A percentile compares a stretch with the other conserved stretches of the same genome.
These are phyloP conservation scores for Phytopythium boreale DNA, from an alignment of 352 stramenopile species.

Conservation along the genomic window DNA sequence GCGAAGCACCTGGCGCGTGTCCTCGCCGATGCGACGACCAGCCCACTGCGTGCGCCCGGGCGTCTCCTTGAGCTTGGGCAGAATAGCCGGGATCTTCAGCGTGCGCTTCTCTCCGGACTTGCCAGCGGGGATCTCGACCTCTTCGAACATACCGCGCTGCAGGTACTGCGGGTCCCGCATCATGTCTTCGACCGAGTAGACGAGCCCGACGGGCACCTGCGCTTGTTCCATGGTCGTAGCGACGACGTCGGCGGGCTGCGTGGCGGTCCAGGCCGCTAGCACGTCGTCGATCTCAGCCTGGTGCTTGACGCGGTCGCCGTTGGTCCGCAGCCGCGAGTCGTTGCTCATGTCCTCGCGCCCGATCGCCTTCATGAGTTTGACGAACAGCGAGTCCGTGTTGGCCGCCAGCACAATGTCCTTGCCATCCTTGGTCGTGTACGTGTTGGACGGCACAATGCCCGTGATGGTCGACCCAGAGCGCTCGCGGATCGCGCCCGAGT, in stretches of 20 bases:
- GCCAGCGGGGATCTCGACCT: conserved; percentile 44
- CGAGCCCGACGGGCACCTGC: conserved; percentile 56
- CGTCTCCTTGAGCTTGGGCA: conserved; percentile 65
- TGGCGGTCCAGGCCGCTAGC: conserved; percentile 51
- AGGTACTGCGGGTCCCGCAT: conserved; percentile 63
- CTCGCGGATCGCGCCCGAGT: conserved; percentile 70
- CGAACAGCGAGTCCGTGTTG: conserved; percentile 83
- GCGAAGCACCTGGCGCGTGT: conserved; percentile 60
- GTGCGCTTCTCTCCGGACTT: conserved; percentile 19
- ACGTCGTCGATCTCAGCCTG: conserved; percentile 62
- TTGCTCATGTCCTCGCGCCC: conserved; percentile 50
- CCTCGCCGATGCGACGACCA: conserved; percentile 62
- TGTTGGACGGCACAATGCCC: conserved; percentile 86
- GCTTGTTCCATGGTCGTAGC: conserved; percentile 58
- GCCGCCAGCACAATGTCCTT: conserved; percentile 86
- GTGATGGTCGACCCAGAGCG: conserved; percentile 87
- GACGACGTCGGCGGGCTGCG: conserved; percentile 40
- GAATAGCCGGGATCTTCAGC: conserved; percentile 72
- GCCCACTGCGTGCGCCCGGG: conserved; percentile 62
- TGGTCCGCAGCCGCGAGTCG: conserved; percentile 61
- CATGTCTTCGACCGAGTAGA: conserved; percentile 86
- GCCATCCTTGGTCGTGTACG: conserved; percentile 74
- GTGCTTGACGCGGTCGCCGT: conserved; percentile 57
- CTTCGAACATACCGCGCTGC: conserved; percentile 77
- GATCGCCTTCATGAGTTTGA: conserved; percentile 77